Percentiles rank a stretch among this genome's conserved stretches.
Evolutionary conservation across 805 yeast species (phyloP).

Genomic region (Yarrowia keelungensis): DNA sequence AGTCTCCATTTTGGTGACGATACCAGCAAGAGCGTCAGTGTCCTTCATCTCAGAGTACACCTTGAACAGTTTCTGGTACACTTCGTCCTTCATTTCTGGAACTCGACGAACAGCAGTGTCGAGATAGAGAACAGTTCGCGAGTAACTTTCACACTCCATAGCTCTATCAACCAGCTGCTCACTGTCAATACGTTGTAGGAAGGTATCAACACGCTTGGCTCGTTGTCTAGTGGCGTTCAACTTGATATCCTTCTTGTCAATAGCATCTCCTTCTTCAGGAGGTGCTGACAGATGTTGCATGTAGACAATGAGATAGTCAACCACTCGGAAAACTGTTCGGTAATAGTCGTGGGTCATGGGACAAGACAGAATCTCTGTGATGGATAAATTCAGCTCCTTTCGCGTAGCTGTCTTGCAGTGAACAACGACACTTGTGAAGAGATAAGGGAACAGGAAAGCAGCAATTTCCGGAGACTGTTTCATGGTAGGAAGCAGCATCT

Average conservation of each 20-base stretch:
- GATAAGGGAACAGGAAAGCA: slow-evolving; percentile 77
- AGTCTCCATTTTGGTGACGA: slow-evolving; percentile 68
- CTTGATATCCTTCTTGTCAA: slow-evolving; percentile 45
- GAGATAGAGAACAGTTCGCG: slow-evolving; percentile 82
- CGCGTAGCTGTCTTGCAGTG: slow-evolving; percentile 57
- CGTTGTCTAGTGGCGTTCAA: slow-evolving; percentile 49
- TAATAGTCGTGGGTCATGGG: slow-evolving; percentile 68
- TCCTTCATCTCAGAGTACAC: slow-evolving; percentile 91
- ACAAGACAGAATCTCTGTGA: slow-evolving; percentile 58
- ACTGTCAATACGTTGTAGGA: slow-evolving; percentile 66
- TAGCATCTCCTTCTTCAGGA: slow-evolving; percentile 8
- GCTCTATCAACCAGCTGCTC: slow-evolving; percentile 78
- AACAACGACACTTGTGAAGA: slow-evolving; percentile 67
- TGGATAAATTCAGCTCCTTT: slow-evolving; percentile 65
- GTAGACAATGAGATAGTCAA: slow-evolving; percentile 89
- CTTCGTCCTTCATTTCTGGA: slow-evolving; percentile 16
- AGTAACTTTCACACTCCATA: slow-evolving; percentile 82
- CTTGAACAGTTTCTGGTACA: slow-evolving; percentile 57
- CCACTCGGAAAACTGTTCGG: slow-evolving; percentile 74
- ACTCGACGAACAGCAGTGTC: slow-evolving; percentile 54
- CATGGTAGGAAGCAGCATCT: slow-evolving; percentile 67
- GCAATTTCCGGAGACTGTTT: slow-evolving; percentile 66
- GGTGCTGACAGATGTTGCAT: slow-evolving; percentile 38
- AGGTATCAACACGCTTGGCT: slow-evolving; percentile 44
- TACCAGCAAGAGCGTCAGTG: slow-evolving; percentile 87